Evolutionary conservation across 2,329 filamentous ascomycete genomes (phyloP), one percentile per base, ranked within the genome.

Genomic region (Trichoderma simmonsii): DNA sequence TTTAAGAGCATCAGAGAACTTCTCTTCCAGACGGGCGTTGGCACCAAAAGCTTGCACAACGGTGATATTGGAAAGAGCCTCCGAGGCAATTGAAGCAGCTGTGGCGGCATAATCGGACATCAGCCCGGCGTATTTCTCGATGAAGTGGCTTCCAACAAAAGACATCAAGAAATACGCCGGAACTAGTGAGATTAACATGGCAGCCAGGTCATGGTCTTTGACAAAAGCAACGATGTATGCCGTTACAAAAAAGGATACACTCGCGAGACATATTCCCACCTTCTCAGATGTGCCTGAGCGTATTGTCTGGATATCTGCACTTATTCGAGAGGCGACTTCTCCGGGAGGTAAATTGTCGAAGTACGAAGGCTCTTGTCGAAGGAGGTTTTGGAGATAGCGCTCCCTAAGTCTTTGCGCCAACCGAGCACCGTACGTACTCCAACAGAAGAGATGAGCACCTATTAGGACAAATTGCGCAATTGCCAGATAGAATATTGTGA

Each of bases 231-330:
- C 85, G 5, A 89, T 82, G 73, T 89, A 91, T 2, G 88, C 87
- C 0, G 89, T 88, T 59, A 90, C 78, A 75, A 91, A 91, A 77
- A 89, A 91, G 1, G 87, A 87, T 12, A 87, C 76, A 57, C 85
- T 88, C 14, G 87, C 87, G 12, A 87, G 76, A 56, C 85, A 87
- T 15, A 90, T 86, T 36, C 89, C 89, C 21, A 90, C 88, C 76
- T 91, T 91, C 79, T 91, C 89, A 1, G 86, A 88, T 0, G 88
- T 90, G 21, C 89, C 89, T 0, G 85, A 84, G 70, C 88, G 88
- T 64, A 91, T 87, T 0, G 86, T 85, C 68, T 88, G 84, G 34
- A 90, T 88, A 75, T 91, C 89, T 66, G 83, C 85, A 75, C 86
- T 87, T 26, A 91, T 82, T 15, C 88, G 83, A 21, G 87, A 86